Percentiles rank a stretch among this genome's conserved stretches.
Conservation (phyloP, 2,329 filamentous ascomycete genomes). For the Magnaporthiopsis incrustans region DNA sequence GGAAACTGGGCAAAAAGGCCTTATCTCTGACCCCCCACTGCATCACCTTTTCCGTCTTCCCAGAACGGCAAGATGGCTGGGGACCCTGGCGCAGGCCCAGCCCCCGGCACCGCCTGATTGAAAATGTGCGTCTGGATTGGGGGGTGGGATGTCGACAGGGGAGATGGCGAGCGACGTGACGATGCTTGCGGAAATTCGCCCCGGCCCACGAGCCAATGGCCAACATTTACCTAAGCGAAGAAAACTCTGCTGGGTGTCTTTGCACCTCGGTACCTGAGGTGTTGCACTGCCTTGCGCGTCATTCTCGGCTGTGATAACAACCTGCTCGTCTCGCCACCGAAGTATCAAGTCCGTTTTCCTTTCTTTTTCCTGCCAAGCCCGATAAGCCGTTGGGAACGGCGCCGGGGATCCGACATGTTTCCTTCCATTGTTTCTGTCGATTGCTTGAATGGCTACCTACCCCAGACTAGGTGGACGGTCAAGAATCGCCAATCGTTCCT, state of each 20-base stretch:
- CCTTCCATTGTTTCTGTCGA: no score
- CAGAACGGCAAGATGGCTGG: not conserved
- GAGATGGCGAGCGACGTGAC: not conserved
- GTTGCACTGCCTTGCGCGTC: not conserved
- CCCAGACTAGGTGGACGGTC: no score
- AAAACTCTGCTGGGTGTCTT: not conserved
- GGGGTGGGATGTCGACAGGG: not conserved
- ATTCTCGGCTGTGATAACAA: not conserved
- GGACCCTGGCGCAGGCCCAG: not conserved
- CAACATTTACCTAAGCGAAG: not conserved
- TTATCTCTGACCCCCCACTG: slow-evolving; percentile 5
- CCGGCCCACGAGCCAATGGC: not conserved
- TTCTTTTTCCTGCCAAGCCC: no score
- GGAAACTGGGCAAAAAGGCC: not conserved
- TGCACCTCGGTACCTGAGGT: not conserved
- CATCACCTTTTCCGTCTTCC: slow-evolving; percentile 1
- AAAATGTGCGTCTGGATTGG: not conserved
- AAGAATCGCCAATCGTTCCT: no score
- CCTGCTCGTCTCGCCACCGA: no score
- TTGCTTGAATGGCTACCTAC: no score
- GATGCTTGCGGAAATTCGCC: not conserved
- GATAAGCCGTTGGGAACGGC: no score
- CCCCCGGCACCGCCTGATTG: not conserved
- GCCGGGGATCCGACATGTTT: no score
- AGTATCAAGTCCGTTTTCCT: no score